phyloP scores from a whole-genome alignment of 139 green algal genomes.

The Closterium sp. region DNA sequence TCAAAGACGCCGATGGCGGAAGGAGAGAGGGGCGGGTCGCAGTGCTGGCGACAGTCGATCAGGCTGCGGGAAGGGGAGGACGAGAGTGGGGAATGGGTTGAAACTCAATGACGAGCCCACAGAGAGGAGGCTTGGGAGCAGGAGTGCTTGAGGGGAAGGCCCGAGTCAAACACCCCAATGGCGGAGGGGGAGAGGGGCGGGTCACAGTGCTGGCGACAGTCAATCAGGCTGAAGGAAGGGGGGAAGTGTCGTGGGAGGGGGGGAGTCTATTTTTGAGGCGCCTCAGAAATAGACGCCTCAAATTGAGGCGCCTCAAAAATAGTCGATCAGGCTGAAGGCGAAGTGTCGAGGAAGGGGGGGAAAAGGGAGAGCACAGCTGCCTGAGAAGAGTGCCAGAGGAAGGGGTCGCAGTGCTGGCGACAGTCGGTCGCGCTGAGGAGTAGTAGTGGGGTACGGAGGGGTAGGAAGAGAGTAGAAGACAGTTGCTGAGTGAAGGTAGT shows the following conservation, averaged over 20 bases:
- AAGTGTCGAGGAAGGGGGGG: background rate
- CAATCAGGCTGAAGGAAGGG: background rate
- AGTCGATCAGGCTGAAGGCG: slow-evolving; percentile 2
- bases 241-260: background rate
- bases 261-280: too few relatives aligned
- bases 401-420: background rate
- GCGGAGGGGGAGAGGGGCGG: background rate
- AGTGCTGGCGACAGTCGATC: background rate
- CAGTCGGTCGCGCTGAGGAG: background rate
- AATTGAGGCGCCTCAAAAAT: too few relatives aligned
- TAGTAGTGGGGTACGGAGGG: background rate
- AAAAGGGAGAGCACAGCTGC: too few relatives aligned
- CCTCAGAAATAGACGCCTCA: too few relatives aligned
- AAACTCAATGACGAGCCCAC: background rate
- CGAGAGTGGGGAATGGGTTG: too few relatives aligned
- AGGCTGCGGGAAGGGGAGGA: background rate
- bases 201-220: slow-evolving; percentile 6
- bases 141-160: background rate
- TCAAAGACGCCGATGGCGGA: slow-evolving; percentile 5
- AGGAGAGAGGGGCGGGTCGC: background rate
- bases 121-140: background rate
- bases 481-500: too few relatives aligned
- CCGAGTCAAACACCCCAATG: background rate
- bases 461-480: background rate
- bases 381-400: too few relatives aligned